phyloP scores from a whole-genome alignment of 306 rosid genomes.

The Lablab purpureus region DNA sequence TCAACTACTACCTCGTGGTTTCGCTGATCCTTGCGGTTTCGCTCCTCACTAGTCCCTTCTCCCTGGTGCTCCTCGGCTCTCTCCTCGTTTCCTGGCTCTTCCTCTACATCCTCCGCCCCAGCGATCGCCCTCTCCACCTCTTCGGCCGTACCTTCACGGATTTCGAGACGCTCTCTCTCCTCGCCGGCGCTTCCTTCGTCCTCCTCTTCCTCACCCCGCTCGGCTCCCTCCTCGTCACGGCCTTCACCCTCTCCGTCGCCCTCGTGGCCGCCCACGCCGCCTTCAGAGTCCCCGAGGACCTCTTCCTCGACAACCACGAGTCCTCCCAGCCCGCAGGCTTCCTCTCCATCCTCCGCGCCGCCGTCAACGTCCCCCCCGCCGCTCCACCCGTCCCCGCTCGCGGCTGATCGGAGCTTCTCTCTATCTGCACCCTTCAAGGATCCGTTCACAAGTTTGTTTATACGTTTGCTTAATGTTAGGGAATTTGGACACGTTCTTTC shows the following conservation, averaged over 20 bases:
- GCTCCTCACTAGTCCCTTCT: neutral
- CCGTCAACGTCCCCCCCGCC: neutral
- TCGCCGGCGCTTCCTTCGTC: neutral
- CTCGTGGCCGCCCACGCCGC: neutral
- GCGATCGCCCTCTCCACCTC: neutral
- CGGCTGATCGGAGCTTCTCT: neutral
- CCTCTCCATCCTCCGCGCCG: constrained; percentile 25
- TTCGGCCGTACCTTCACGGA: constrained; percentile 18
- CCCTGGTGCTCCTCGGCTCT: neutral
- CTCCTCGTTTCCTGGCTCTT: neutral
- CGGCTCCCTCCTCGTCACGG: constrained; percentile 15
- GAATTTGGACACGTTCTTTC: neutral
- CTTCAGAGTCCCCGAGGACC: constrained; percentile 5
- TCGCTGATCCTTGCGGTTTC: neutral
- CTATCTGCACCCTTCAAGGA: neutral
- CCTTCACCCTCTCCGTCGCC: neutral
- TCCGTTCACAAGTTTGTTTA: too few species aligned
- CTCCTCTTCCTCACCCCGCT: constrained; percentile 1
- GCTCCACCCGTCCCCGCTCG: neutral
- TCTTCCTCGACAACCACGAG: constrained; percentile 9
- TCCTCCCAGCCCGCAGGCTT: neutral
- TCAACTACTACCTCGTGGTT: constrained; percentile 15
- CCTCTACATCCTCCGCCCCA: constrained; percentile 20
- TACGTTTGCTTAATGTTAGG: neutral
- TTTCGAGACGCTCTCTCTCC: constrained; percentile 21